Conservation (phyloP, 495 filamentous ascomycete genomes). For the Neurospora sp. region DNA sequence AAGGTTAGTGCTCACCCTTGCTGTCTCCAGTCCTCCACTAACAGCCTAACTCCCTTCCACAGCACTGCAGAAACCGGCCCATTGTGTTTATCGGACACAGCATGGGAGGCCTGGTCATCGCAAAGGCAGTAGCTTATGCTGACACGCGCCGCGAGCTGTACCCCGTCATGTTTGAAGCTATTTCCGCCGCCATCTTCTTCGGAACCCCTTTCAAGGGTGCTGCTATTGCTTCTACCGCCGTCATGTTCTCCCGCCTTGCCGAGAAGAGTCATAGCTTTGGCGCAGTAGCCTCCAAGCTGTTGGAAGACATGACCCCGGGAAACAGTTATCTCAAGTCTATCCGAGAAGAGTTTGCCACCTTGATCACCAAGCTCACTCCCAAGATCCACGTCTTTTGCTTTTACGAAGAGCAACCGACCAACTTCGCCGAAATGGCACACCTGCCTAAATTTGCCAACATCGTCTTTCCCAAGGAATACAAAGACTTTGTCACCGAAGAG, state of each 20-base stretch:
- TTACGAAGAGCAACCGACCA: not conserved
- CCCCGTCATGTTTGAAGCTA: slow-evolving; percentile 25
- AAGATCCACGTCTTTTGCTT: not conserved
- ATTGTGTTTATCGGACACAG: slow-evolving; percentile 39
- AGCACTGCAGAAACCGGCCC: not conserved
- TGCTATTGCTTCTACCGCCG: slow-evolving; percentile 15
- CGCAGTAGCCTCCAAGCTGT: slow-evolving; percentile 19
- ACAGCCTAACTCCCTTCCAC: slow-evolving; percentile 9
- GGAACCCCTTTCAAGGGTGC: slow-evolving; percentile 29
- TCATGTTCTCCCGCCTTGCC: slow-evolving; percentile 19
- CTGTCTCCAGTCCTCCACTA: slow-evolving; percentile 11
- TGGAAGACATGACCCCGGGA: slow-evolving; percentile 19
- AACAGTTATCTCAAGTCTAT: not conserved
- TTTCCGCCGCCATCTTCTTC: slow-evolving; percentile 26
- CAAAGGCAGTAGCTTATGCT: slow-evolving; percentile 19
- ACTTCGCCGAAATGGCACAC: not conserved
- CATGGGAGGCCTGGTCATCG: slow-evolving; percentile 54
- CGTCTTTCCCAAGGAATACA: not conserved
- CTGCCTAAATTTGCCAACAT: not conserved
- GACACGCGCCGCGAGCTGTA: slow-evolving; percentile 19
- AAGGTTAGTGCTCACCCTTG: not conserved
- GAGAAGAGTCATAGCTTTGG: slow-evolving; percentile 14
- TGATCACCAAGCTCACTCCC: not conserved
- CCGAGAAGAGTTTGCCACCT: not conserved
- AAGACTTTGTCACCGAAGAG: not conserved